phyloP scores from a whole-genome alignment of 139 green algal species.

The Closterium sp. region DNA sequence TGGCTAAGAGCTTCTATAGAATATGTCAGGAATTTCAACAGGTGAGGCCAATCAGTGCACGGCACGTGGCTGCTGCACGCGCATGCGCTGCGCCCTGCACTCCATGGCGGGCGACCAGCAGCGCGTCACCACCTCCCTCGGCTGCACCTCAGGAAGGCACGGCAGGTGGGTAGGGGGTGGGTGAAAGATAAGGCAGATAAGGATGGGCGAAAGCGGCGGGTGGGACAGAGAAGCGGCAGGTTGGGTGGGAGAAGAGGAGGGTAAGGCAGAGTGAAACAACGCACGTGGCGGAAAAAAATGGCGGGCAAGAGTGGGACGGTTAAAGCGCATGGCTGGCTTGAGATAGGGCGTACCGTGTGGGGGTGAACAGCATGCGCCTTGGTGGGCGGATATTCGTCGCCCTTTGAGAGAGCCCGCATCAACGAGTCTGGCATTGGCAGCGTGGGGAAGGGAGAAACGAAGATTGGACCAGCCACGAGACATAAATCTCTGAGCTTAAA shows the following conservation, averaged over 20 bases:
- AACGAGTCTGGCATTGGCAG: neutral
- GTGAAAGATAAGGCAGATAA: neutral
- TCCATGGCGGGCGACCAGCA: neutral
- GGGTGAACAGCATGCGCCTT: neutral
- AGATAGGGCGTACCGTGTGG: neutral
- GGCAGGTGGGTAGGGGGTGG: too few relatives aligned
- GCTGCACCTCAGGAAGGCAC: neutral
- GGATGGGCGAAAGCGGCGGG: too few relatives aligned
- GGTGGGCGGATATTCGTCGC: neutral
- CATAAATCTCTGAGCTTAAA: neutral
- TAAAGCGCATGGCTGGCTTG: too few relatives aligned
- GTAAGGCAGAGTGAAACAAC: neutral
- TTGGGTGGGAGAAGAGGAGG: neutral
- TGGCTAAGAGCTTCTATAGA: too few relatives aligned
- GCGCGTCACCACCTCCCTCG: neutral
- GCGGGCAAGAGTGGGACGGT: neutral
- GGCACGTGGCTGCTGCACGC: neutral
- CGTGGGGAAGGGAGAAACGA: neutral
- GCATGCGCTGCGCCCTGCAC: neutral
- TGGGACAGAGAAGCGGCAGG: neutral
- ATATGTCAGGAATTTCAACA: neutral
- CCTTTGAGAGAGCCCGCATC: neutral
- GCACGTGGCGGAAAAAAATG: neutral
- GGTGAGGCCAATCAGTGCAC: neutral
- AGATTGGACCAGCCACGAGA: too few relatives aligned